Base-by-base conservation (phyloP, 495 filamentous ascomycete species). In the Hypoxylon rickii region DNA sequence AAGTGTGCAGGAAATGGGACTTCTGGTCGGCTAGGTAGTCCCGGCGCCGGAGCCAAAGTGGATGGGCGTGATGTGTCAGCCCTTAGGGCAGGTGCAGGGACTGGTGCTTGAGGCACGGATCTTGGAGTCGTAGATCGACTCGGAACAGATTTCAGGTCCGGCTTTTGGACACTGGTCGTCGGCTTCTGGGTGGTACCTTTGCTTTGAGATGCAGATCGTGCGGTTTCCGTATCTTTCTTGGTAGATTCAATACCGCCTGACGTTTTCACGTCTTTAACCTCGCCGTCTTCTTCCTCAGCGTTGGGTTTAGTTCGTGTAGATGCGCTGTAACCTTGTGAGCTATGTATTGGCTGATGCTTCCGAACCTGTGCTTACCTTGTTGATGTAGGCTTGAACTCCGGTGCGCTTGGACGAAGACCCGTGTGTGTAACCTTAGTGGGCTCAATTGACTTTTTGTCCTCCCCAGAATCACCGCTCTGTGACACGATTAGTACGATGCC, bases 251-350 rank as follows among this genome's bases (percentile, higher is more conserved):
- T 26, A 19, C 52, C 38, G 22, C 20, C 11, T 42, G 51, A 44
- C 40, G 43, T 49, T 58, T 81, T 86, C 10, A 76, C 77, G 70
- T 91, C 86, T 61, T 88, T 85, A 24, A 90, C 87, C 62, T 92
- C 89, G 18, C 88, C 89, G 71, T 91, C 88, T 66, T 91, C 89
- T 42, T 86, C 86, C 63, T 92, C 89, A 7, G 67, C 51, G 39
- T 70, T 75, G 10, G 72, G 56, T 36, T 60, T 70, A 34, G 62
- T 54, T 36, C 73, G 58, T 55, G 68, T 36, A 57, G 61, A 15
- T 62, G 55, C 53, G 67, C 59, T 63, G 65, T 70, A 29, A 71
- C 70, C n/a, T 51, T 53, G 58, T 71, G 51, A 60, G 58, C 47
- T 3, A 41, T 24, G 41, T 34, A 48, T 44, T n/a, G n/a, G 31